These are phyloP conservation scores for Ammopiptanthus mongolicus DNA, from an alignment of 306 rosid species.

Conservation along the genomic window DNA sequence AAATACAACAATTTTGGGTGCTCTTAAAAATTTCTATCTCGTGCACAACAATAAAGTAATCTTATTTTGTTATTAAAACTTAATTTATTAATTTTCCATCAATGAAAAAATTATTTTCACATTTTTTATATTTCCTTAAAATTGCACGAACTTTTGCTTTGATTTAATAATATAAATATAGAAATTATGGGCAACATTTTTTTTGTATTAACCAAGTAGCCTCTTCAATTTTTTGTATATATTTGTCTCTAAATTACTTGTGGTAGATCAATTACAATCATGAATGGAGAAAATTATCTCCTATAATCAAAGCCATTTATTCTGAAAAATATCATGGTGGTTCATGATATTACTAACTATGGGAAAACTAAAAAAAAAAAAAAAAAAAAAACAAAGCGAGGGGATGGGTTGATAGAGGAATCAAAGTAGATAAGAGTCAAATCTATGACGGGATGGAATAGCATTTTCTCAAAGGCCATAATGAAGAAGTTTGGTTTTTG, in stretches of 20 bases:
- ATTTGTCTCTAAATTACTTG: neutral
- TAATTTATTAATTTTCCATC: neutral
- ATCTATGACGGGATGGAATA: neutral
- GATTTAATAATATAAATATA: neutral
- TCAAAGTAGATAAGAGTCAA: constrained; percentile 8
- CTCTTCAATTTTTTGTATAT: neutral
- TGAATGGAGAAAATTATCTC: neutral
- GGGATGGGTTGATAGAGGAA: neutral
- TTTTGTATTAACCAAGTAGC: neutral
- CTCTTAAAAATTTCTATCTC: neutral
- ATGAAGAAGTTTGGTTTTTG: neutral
- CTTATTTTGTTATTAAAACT: neutral
- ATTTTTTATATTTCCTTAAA: neutral
- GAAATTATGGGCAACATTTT: neutral
- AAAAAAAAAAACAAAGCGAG: neutral
- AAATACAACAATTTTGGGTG: neutral
- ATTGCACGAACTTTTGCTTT: neutral
- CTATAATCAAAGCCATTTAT: neutral
- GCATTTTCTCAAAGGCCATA: neutral
- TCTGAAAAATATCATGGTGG: neutral
- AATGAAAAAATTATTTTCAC: neutral
- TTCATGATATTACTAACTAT: neutral
- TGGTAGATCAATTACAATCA: neutral
- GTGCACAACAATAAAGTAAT: too few relatives aligned
- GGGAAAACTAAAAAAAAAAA: neutral